Base-by-base conservation (phyloP, 192 early-diverging fungal genomes). In the Entomortierella chlamydospora region DNA sequence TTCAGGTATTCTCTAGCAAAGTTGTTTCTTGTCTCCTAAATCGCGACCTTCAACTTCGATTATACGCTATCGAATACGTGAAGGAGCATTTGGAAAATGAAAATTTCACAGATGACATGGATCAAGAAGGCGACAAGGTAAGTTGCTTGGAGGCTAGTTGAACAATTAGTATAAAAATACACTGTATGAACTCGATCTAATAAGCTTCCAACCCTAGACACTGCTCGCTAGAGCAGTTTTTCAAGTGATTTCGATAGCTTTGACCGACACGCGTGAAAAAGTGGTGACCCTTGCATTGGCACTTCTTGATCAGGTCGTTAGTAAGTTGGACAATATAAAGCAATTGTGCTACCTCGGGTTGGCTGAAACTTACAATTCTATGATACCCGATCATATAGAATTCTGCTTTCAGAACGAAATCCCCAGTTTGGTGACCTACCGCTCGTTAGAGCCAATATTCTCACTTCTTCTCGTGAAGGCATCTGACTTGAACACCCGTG, bases 211-310 rank as follows among this genome's bases (percentile, higher is more conserved):
- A 2, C 20, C 63, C 8, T 56, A 76, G 60, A 63, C 85, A n/a
- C 50, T 67, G 4, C 71, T 91, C 55, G 69, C 85, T 4, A 81
- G 73, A 41, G 90, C 88, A 0, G 73, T 66, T 18, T 89, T 88
- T 39, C 76, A 83, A 61, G 72, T 87, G 12, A 79, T 91, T 13
- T 64, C 70, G 55, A 68, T 70, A 20, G 86, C 70, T 4, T 54
- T 91, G 17, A 83, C 84, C 6, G 90, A 91, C 57, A 82, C 65
- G 13, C 72, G 86, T 26, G 90, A 91, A 64, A 89, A 90, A 59
- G 61, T 81, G 1, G 65, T 86, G 22, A 72, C 73, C 18, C 56
- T 82, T 22, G 55, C 85, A 22, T 39, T 91, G 26, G 34, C 71
- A 20, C 66, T 91, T 22, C 89, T 87, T 77, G 85, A 89, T 37